Base-by-base conservation (phyloP, 176 grass and related monocot species). In the Oryza glumipatula region DNA sequence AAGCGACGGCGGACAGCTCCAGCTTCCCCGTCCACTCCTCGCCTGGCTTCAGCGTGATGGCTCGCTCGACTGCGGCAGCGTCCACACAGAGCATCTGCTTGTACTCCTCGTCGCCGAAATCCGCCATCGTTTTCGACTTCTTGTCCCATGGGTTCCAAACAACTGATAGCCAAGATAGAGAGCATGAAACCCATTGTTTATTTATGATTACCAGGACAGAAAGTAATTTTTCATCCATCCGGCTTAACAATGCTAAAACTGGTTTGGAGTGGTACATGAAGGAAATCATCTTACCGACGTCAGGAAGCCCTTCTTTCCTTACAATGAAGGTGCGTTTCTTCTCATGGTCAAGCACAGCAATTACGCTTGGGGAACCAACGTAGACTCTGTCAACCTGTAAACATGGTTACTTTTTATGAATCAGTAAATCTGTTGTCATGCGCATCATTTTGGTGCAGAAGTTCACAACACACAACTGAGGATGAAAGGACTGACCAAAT, bases 131-230 rank as follows among this genome's bases (percentile, higher is more conserved):
- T 76, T 88, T 95, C 0, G 96, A 88, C 71, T 92, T 98, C 85
- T 88, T 98, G 26, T 94, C 93, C 96, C 96, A 95, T 11, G 93
- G 96, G 58, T 98, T 98, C 96, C 96, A 98, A 23, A 95, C 96
- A 52, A 94, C 96, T 98, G 79, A 23, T 39, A 78, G 43, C 8
- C 32, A 74, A 15, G 58, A 80, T 4, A 54, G 12, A 65, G 15
- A 28, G n/a, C 43, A 54, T 38, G 0, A 39, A 52, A 15, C 35
- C 11, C 17, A 35, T 80, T 1, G 10, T 35, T 54, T 1, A 47
- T 32, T 74, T 19, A 14, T 47, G 39, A 19, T 63, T 63, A 63
- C 19, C 58, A 63, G 4, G 56, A n/a, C 6, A 2, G 6, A n/a
- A n/a, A 19, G 19, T 60, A 63, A 22, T 23, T 63, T 63, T 63